Evolutionary conservation across 495 filamentous ascomycete genomes (phyloP), one percentile per base, ranked within the genome.

Genomic region (Neohortaea acidophila): DNA sequence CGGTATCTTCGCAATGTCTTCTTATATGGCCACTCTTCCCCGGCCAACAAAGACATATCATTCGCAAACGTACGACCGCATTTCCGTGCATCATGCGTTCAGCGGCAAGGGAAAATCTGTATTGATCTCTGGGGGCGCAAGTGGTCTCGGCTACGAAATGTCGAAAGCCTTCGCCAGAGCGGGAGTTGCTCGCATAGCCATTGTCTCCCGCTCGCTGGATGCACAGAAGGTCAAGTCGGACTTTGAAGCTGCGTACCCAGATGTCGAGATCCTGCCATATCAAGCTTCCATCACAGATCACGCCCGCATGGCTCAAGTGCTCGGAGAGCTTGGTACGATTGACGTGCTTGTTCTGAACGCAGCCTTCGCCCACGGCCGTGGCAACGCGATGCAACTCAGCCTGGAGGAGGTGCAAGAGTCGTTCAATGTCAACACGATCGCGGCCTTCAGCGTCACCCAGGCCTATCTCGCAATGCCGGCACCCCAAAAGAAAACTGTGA

Each of bases 331-430:
- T 7, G 32, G 32, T 10, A 15, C 32, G 17, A 34, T 34, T 20
- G 32, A 34, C 32, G 32, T 34, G 17, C 32, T 34, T 5, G 32
- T 34, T 20, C 32, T 20, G 15, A 34, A 34, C 19, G 32, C 32
- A 8, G 8, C 8, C 19, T 34, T n/a, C 32, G 12, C 9, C 14
- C 32, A 19, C 17, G 5, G 5, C 9, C 7, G 9, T 7, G 11
- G 15, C 7, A 20, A 20, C 32, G 17, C 32, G 15, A 34, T 15
- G 8, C 12, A 8, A 6, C 11, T 10, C 19, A 34, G 19, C 17
- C 17, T 20, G 4, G 17, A 4, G 5, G 32, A 34, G 14, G 15
- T 34, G 17, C 9, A 8, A 7, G 11, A 34, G 32, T 20, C 32
- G 15, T 34, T 34, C 17, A 15, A 34, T 12, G 19, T 20, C 15